phyloP scores from a whole-genome alignment of 257 asterid genomes.

The Nyctanthes arbortristis region DNA sequence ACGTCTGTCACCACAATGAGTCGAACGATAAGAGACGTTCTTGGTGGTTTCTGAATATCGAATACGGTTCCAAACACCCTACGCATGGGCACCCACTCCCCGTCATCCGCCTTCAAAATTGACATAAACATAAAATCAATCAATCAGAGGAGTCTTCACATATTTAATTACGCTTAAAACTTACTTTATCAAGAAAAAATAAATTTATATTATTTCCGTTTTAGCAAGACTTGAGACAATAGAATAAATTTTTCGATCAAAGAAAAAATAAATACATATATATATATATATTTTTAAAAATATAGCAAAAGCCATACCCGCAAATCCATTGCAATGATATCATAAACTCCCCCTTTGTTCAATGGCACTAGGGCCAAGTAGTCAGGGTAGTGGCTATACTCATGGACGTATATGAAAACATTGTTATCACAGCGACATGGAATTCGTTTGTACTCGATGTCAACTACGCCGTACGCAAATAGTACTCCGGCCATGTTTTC shows the following conservation, averaged over 20 bases:
- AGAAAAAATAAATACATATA: too few species aligned
- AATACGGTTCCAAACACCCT: slow-evolving; percentile 63
- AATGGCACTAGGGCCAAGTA: slow-evolving; percentile 66
- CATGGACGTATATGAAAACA: slow-evolving; percentile 53
- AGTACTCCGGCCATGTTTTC: slow-evolving; percentile 51
- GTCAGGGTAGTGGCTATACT: slow-evolving; percentile 42
- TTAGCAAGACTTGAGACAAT: too few species aligned
- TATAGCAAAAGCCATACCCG: slow-evolving; percentile 43
- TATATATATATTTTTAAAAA: too few species aligned
- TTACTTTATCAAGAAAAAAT: too few species aligned
- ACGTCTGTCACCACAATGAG: slow-evolving; percentile 31
- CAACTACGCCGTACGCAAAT: slow-evolving; percentile 58
- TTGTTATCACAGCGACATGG: slow-evolving; percentile 47
- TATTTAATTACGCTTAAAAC: too few species aligned
- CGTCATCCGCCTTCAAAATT: slow-evolving; percentile 49
- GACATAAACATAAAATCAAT: too few species aligned
- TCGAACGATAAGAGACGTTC: slow-evolving; percentile 44
- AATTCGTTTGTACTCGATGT: slow-evolving; percentile 52
- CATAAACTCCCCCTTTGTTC: slow-evolving; percentile 55
- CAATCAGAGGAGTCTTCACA: too few species aligned
- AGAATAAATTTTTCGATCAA: too few species aligned
- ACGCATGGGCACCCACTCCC: slow-evolving; percentile 75
- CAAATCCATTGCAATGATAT: slow-evolving; percentile 51
- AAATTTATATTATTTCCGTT: too few species aligned
- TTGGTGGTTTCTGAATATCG: slow-evolving; percentile 60